Conservation (phyloP, 306 rosid genomes). For the Purshia tridentata region DNA sequence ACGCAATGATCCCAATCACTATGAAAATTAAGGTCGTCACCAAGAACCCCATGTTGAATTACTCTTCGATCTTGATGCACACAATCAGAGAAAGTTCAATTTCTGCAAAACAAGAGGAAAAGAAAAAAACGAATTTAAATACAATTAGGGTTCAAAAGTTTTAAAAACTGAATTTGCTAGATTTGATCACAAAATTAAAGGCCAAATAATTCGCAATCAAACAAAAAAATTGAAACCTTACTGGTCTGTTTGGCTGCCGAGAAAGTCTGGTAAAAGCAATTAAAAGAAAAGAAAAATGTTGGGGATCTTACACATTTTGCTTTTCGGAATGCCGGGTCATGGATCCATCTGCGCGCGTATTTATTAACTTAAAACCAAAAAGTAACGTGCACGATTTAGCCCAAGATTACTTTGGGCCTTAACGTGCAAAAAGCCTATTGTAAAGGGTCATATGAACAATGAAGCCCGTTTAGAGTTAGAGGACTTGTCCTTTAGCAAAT, state of each 20-base stretch:
- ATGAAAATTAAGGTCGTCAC: conserved; percentile 68
- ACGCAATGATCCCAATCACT: conserved; percentile 70
- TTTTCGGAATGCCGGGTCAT: not conserved
- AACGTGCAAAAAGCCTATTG: not conserved
- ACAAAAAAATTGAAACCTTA: not conserved
- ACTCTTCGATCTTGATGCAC: conserved; percentile 38
- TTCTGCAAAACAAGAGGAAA: conserved; percentile 25
- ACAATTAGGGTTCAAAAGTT: not conserved
- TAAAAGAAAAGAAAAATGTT: not conserved
- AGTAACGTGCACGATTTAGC: not conserved
- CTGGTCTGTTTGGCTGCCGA: conserved; percentile 24
- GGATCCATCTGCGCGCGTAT: not conserved
- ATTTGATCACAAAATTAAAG: not conserved
- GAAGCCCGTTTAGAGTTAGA: too few relatives aligned
- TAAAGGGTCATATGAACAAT: not conserved
- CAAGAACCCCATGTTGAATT: conserved; percentile 73
- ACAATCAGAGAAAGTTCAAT: conserved; percentile 38
- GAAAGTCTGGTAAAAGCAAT: conserved; percentile 13
- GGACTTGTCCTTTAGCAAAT: too few relatives aligned
- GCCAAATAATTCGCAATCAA: not conserved
- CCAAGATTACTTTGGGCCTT: not conserved
- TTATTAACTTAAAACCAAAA: not conserved
- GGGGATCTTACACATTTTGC: not conserved
- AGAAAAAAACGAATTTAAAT: not conserved
- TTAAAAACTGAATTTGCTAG: not conserved